A percentile compares a stretch with the other conserved stretches of the same genome.
These are phyloP conservation scores for Camellia granthamiana DNA, from an alignment of 148 eudicot species.

Conservation along the genomic window DNA sequence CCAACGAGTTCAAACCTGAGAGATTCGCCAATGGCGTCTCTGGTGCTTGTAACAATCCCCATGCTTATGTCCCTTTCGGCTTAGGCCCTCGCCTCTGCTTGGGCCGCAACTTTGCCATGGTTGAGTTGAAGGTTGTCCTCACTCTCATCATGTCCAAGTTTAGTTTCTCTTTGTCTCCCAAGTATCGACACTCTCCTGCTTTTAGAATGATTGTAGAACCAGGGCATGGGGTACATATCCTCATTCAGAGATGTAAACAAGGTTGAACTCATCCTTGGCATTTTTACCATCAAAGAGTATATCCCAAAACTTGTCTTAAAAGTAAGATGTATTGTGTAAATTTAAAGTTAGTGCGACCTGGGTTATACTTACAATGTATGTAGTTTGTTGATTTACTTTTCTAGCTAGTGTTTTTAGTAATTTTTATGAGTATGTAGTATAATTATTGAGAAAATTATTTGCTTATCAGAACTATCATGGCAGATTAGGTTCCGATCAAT, in stretches of 20 bases:
- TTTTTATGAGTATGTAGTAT: too few relatives aligned
- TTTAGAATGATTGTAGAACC: slow-evolving; percentile 86
- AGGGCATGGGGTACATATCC: slow-evolving; percentile 56
- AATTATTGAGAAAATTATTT: too few relatives aligned
- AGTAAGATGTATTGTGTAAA: too few relatives aligned
- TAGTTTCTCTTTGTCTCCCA: slow-evolving; percentile 62
- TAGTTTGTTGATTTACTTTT: too few relatives aligned
- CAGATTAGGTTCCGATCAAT: too few relatives aligned
- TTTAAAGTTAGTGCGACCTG: too few relatives aligned
- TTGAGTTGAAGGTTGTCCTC: slow-evolving; percentile 59
- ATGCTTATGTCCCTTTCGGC: slow-evolving; percentile 77
- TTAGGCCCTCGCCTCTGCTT: slow-evolving; percentile 68
- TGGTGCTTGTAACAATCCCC: slow-evolving; percentile 67
- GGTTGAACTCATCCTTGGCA: background rate
- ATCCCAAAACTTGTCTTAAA: too few relatives aligned
- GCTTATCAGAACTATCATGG: too few relatives aligned
- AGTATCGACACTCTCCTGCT: slow-evolving; percentile 61
- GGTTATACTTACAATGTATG: too few relatives aligned
- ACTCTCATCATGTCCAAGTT: slow-evolving; percentile 49
- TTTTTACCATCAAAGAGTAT: background rate
- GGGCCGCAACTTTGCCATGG: slow-evolving; percentile 76
- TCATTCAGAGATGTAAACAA: slow-evolving; percentile 33
- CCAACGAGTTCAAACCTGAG: slow-evolving; percentile 64
- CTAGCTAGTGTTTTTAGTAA: too few relatives aligned
- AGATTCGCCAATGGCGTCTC: slow-evolving; percentile 68